Base-by-base conservation (phyloP, 2,329 filamentous ascomycete genomes). In the Nothomitra cinnamomea region DNA sequence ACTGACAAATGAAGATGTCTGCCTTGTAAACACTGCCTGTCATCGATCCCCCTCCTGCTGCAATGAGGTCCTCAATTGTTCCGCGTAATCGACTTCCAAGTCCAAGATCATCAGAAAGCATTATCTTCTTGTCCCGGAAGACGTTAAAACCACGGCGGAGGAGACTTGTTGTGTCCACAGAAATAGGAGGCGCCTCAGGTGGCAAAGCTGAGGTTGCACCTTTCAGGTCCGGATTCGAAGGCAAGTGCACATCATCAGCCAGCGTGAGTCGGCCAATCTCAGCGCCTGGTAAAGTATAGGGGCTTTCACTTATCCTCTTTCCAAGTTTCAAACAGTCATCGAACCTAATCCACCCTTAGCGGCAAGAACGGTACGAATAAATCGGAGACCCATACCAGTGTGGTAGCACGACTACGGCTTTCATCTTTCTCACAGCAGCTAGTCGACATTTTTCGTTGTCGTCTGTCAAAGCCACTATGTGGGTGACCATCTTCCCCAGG, bases 271-370 rank as follows among this genome's bases (percentile, higher is more conserved):
- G 74, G n/a, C 95, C 71, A 35, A 94, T 85, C 58, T 94, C 87
- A 1, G 92, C 85, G 58, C 96, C 75, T 1, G 92, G 92, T 1
- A 96, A 74, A 19, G 79, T 70, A 63, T 98, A 98, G 0, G 92
- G 92, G 5, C 73, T 71, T 65, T 98, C 92, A 60, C 87, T 84
- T 60, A 98, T 95, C 56, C 86, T 81, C 66, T 87, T 89, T 51
- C 90, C 89, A 25, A 98, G 78, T 67, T 86, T 92, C 60, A 98
- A 78, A 67, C 92, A 98, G 65, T 95, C 90, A 61, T 96, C 90
- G 63, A 98, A 95, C 88, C 85, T 89, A 57, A 38, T 22, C 10
- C 7, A 36, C 25, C n/a, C 54, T 65, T 57, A 68, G 61, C 51
- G 56, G 43, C 43, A 38, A 49, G 25, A 40, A 32, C 40, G 17